Evolutionary conservation across 2,329 filamentous ascomycete species (phyloP).

Genomic region (Teratosphaeriaceae sp.): DNA sequence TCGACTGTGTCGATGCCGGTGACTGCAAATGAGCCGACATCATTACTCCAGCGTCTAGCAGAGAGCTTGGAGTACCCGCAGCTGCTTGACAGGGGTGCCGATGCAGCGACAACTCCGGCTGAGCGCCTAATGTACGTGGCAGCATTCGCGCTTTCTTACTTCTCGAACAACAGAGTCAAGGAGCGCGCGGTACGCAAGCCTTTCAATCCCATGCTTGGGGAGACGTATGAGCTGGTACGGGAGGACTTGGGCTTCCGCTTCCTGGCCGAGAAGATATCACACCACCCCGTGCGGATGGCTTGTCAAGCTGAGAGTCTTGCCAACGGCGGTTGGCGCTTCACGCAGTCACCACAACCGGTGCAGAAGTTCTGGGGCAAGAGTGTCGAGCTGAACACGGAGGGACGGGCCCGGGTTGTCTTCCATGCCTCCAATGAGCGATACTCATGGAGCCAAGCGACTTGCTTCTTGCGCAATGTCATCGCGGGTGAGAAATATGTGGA

Average conservation of each 20-base stretch:
- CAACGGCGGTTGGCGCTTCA: constrained; percentile 70
- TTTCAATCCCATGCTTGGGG: constrained; percentile 93
- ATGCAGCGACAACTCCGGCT: constrained; percentile 39
- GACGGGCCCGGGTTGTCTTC: constrained; percentile 71
- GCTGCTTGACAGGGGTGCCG: constrained; percentile 68
- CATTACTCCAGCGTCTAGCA: constrained; percentile 77
- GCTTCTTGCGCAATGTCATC: constrained; percentile 91
- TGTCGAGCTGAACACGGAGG: constrained; percentile 88
- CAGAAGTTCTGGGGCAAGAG: constrained; percentile 99
- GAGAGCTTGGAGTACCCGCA: constrained; percentile 89
- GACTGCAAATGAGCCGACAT: constrained; percentile 88
- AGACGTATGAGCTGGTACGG: constrained; percentile 88
- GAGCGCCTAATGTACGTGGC: constrained; percentile 79
- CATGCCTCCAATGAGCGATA: constrained; percentile 67
- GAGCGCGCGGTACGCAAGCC: constrained; percentile 92
- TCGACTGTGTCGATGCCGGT: constrained; percentile 98
- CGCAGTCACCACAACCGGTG: constrained; percentile 78
- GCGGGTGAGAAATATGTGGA: constrained; percentile 98
- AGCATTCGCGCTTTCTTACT: constrained; percentile 83
- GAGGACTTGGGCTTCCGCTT: constrained; percentile 83
- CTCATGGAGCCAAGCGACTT: constrained; percentile 81
- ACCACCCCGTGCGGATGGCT: constrained; percentile 85
- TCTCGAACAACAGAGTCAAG: constrained; percentile 74
- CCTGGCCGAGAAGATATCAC: constrained; percentile 90
- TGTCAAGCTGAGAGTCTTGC: constrained; percentile 70